Percentiles rank a stretch among this genome's conserved stretches.
Conservation (phyloP, 2,329 filamentous ascomycete species). For the Neoarthrinium moseri region DNA sequence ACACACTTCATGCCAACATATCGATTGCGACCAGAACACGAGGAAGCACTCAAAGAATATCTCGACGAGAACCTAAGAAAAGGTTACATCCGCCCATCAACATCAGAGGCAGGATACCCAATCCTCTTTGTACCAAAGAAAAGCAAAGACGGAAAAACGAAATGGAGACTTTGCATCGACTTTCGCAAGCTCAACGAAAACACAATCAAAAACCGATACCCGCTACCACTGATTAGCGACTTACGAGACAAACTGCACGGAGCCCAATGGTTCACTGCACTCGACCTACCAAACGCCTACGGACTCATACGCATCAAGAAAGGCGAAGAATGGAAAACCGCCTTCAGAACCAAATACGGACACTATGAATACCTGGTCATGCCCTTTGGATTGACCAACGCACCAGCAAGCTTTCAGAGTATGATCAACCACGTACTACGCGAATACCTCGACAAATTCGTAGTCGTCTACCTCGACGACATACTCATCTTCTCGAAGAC, state of each 20-base stretch:
- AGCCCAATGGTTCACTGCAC: conserved; percentile 27
- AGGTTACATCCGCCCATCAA: background rate
- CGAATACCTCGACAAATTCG: conserved; percentile 8
- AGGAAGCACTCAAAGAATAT: background rate
- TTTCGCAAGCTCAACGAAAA: conserved; percentile 32
- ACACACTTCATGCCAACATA: no score
- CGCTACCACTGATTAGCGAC: conserved; percentile 29
- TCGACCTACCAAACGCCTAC: conserved; percentile 30
- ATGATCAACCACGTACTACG: conserved; percentile 10
- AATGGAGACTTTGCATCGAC: conserved; percentile 31
- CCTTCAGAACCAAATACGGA: conserved; percentile 28
- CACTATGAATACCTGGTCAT: conserved; percentile 29
- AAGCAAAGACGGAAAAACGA: conserved; percentile 20
- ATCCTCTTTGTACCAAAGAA: conserved; percentile 33
- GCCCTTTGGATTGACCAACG: conserved; percentile 23
- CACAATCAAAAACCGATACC: conserved; percentile 32
- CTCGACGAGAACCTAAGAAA: background rate
- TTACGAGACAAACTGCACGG: conserved; percentile 21
- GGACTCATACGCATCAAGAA: conserved; percentile 29
- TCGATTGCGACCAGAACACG: no score
- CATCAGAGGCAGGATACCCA: conserved; percentile 13
- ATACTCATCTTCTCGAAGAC: conserved; percentile 23
- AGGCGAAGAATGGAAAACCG: conserved; percentile 31
- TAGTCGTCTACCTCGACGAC: conserved; percentile 18
- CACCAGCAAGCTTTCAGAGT: conserved; percentile 11